Evolutionary conservation across 257 asterid genomes (phyloP).

Genomic region (Plantago ovata): DNA sequence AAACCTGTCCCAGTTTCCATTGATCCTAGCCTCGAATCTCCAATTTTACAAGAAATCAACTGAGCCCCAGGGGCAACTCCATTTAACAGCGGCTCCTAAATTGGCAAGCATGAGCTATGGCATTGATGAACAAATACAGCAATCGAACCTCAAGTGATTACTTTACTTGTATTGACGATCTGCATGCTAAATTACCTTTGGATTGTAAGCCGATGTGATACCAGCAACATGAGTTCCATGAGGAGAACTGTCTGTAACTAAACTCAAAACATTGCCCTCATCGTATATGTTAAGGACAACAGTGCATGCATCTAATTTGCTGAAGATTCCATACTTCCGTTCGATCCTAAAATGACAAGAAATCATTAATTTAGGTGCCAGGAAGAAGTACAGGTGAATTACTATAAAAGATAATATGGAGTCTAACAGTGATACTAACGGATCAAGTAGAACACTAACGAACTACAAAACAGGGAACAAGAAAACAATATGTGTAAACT

Average conservation of each 20-base stretch:
- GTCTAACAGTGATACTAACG: conserved; percentile 8
- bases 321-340: conserved; percentile 81
- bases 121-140: conserved; percentile 16
- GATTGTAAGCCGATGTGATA: conserved; percentile 88
- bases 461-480: conserved; percentile 8
- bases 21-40: conserved; percentile 94
- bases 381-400: conserved; percentile 7
- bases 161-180: conserved; percentile 8
- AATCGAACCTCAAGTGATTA: background rate
- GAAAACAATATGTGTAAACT: conserved; percentile 9
- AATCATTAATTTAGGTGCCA: conserved; percentile 22
- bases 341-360: conserved; percentile 58
- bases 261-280: conserved; percentile 84
- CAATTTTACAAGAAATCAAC: conserved; percentile 90
- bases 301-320: conserved; percentile 91
- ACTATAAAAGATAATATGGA: background rate
- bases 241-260: conserved; percentile 91
- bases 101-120: conserved; percentile 20
- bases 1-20: conserved; percentile 99
- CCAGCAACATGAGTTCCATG: conserved; percentile 99
- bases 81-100: conserved; percentile 87
- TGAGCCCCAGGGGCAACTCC: conserved; percentile 99
- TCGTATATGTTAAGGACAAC: conserved; percentile 65
- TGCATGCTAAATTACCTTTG: conserved; percentile 48
- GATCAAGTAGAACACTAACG: conserved; percentile 16